Conservation (phyloP, 768 basidiomycete species). For the Mycena metata region DNA sequence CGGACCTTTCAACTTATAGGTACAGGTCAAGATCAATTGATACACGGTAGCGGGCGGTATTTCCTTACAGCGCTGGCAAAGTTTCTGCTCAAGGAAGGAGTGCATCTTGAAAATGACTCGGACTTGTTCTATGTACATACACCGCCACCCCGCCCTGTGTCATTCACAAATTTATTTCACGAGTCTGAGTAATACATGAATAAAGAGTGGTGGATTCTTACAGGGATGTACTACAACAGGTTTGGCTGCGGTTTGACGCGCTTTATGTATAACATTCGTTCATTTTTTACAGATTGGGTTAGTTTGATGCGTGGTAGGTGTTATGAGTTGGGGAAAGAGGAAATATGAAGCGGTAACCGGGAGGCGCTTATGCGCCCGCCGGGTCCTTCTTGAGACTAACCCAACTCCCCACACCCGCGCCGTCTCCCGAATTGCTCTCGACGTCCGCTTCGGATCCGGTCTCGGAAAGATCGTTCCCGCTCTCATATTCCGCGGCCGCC, state of each 20-base stretch:
- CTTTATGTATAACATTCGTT: constrained; percentile 1
- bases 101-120: constrained; percentile 18
- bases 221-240: constrained; percentile 17
- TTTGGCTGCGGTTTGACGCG: background rate
- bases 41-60: no score
- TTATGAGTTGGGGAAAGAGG: constrained; percentile 11
- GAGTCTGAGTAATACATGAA: constrained; percentile 8
- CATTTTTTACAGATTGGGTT: constrained; percentile 15
- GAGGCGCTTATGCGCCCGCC: constrained; percentile 11
- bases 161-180: background rate
- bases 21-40: no score
- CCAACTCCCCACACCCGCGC: constrained; percentile 75
- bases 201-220: constrained; percentile 27
- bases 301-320: constrained; percentile 7
- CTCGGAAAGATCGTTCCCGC: constrained; percentile 50
- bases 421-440: constrained; percentile 73
- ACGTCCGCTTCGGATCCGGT: constrained; percentile 75
- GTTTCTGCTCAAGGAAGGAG: no score
- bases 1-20: no score
- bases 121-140: background rate
- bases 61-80: no score
- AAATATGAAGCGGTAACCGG: background rate
- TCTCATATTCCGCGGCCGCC: constrained; percentile 24
- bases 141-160: constrained; percentile 17
- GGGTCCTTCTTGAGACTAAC: constrained; percentile 65